These are phyloP conservation scores for Vicia faba DNA, from an alignment of 306 rosid genomes.

Conservation along the genomic window DNA sequence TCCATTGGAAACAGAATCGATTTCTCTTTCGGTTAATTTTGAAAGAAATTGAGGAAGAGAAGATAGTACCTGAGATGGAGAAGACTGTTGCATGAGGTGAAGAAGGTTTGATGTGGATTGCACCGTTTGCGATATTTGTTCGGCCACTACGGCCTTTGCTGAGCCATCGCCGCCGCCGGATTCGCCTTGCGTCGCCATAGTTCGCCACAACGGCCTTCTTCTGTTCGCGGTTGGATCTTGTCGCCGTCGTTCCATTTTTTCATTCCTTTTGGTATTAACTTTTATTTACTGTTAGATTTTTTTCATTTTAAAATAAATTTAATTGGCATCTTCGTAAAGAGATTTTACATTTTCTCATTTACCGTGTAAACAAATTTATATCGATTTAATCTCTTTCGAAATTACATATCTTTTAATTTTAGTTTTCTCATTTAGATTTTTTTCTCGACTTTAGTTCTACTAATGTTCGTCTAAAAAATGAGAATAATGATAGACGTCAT, in stretches of 20 bases:
- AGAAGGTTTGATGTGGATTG: slow-evolving; percentile 86
- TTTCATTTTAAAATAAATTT: no score
- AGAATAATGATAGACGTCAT: no score
- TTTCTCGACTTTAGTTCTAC: no score
- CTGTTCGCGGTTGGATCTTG: slow-evolving; percentile 1
- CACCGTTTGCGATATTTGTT: slow-evolving; percentile 84
- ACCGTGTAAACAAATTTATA: no score
- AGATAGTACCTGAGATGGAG: slow-evolving; percentile 62
- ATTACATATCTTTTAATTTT: no score
- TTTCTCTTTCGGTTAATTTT: neutral
- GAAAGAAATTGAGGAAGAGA: neutral
- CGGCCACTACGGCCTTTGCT: slow-evolving; percentile 66
- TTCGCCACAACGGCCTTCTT: slow-evolving; percentile 33
- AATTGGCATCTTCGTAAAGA: no score
- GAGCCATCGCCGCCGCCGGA: slow-evolving; percentile 41
- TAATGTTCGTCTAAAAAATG: no score
- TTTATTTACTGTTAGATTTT: no score
- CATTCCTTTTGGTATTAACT: neutral
- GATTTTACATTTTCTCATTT: no score
- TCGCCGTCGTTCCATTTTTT: slow-evolving; percentile 30
- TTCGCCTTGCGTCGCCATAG: slow-evolving; percentile 55
- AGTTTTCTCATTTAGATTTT: no score
- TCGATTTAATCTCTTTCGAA: no score
- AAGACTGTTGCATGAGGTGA: slow-evolving; percentile 83
- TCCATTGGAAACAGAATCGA: neutral